These are phyloP conservation scores for Steccherinum ochraceum DNA, from an alignment of 768 basidiomycete species.

Conservation along the genomic window DNA sequence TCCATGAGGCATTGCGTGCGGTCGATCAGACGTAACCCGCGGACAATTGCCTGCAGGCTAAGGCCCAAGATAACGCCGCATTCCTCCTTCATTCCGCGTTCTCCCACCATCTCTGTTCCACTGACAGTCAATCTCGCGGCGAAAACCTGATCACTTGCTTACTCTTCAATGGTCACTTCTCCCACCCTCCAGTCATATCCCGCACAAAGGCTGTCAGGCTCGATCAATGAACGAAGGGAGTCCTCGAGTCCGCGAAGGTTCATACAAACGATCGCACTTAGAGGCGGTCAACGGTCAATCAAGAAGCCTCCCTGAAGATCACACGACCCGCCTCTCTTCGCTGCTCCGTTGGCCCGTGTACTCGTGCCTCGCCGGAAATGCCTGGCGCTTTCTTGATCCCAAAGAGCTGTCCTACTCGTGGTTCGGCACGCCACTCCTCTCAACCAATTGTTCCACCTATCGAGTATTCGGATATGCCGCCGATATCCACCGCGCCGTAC, in stretches of 20 bases:
- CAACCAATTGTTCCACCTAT: background rate
- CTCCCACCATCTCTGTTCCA: background rate
- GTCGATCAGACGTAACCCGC: background rate
- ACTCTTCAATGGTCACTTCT: background rate
- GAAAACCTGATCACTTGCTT: background rate
- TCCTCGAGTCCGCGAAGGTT: background rate
- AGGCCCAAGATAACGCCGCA: background rate
- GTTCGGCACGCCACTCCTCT: background rate
- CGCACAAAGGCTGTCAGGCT: too few species aligned
- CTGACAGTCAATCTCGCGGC: background rate
- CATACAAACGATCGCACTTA: background rate
- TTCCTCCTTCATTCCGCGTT: background rate
- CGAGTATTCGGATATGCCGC: background rate
- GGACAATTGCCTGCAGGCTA: background rate
- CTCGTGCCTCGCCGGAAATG: background rate
- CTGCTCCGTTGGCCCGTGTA: background rate
- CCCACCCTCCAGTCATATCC: too few species aligned
- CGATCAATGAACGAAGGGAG: background rate
- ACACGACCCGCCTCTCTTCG: background rate
- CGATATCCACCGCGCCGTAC: background rate
- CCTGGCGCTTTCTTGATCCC: background rate
- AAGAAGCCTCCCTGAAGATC: background rate
- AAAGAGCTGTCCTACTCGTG: too few species aligned
- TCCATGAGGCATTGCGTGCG: background rate
- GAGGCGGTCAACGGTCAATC: background rate